Percentiles rank a stretch among this genome's conserved stretches.
These are phyloP conservation scores for Logfia minima DNA, from an alignment of 129 eudicot genomes.

Conservation along the genomic window DNA sequence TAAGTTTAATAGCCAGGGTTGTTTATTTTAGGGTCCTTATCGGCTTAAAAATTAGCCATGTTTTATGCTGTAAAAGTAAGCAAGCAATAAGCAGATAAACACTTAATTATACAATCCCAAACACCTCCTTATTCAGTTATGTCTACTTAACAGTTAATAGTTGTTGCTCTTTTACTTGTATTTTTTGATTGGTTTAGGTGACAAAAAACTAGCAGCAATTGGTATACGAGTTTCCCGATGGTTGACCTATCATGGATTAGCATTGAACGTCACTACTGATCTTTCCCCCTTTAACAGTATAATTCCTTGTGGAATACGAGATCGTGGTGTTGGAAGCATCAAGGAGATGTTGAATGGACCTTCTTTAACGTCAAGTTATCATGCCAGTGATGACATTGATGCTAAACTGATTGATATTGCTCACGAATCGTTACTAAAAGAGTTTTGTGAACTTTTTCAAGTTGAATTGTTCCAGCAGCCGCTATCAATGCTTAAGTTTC, in stretches of 20 bases:
- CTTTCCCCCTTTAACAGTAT: conserved; percentile 58
- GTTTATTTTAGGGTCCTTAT: not conserved
- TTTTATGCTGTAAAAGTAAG: too few species aligned
- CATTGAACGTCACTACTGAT: conserved; percentile 68
- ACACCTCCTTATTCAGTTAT: not conserved
- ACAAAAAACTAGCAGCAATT: conserved; percentile 73
- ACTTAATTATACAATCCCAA: too few species aligned
- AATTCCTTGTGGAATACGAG: conserved; percentile 82
- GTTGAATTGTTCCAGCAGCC: conserved; percentile 44
- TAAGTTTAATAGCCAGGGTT: not conserved
- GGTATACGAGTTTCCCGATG: conserved; percentile 78
- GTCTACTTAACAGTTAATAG: not conserved
- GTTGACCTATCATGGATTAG: conserved; percentile 82
- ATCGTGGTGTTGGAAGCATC: conserved; percentile 78
- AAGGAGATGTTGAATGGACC: conserved; percentile 42
- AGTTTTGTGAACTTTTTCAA: conserved; percentile 76
- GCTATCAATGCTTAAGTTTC: conserved; percentile 1
- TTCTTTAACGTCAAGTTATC: conserved; percentile 1
- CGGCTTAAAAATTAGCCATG: not conserved
- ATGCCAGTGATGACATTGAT: conserved; percentile 30
- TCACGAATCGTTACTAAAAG: conserved; percentile 50
- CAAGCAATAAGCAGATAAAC: conserved; percentile 51
- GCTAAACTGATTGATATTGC: conserved; percentile 48
- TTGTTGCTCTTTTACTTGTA: conserved; percentile 3
- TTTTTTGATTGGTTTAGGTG: conserved; percentile 43